Percentiles rank a stretch among this genome's conserved stretches.
These are phyloP conservation scores for Clonostachys chloroleuca DNA, from an alignment of 2,329 filamentous ascomycete genomes.

Conservation along the genomic window DNA sequence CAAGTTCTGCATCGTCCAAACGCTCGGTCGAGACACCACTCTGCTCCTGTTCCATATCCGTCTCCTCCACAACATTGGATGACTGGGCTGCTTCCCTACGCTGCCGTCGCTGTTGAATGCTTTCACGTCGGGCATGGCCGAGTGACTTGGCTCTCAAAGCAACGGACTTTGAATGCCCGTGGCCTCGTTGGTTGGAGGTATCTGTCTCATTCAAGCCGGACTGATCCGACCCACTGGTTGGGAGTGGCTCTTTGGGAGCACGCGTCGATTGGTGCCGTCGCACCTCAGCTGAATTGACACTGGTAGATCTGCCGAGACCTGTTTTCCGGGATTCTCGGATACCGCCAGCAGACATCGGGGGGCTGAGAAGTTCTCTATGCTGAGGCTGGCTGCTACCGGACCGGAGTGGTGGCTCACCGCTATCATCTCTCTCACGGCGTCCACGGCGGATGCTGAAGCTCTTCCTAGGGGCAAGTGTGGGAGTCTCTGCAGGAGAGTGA, in stretches of 20 bases:
- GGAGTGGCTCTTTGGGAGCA: slow-evolving; percentile 59
- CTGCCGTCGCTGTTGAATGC: slow-evolving; percentile 80
- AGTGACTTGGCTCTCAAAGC: slow-evolving; percentile 79
- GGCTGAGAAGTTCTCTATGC: slow-evolving; percentile 73
- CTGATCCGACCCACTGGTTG: slow-evolving; percentile 76
- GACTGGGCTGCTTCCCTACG: slow-evolving; percentile 69
- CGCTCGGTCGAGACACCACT: slow-evolving; percentile 58
- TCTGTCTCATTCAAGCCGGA: slow-evolving; percentile 52
- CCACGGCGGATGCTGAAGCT: slow-evolving; percentile 78
- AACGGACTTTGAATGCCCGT: slow-evolving; percentile 50
- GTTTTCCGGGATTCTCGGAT: slow-evolving; percentile 51
- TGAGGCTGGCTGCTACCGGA: slow-evolving; percentile 64
- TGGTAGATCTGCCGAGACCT: slow-evolving; percentile 79
- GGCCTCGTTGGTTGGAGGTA: slow-evolving; percentile 43
- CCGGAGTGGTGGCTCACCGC: slow-evolving; percentile 38
- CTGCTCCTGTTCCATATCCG: slow-evolving; percentile 69
- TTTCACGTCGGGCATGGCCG: slow-evolving; percentile 84
- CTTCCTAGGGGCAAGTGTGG: slow-evolving; percentile 63
- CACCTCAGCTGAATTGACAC: slow-evolving; percentile 84
- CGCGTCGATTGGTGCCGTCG: slow-evolving; percentile 53
- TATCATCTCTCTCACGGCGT: slow-evolving; percentile 52
- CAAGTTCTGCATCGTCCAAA: slow-evolving; percentile 67
- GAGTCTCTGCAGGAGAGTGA: slow-evolving; percentile 67
- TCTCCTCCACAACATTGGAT: slow-evolving; percentile 85
- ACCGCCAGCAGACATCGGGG: slow-evolving; percentile 60